Evolutionary conservation across 257 asterid genomes (phyloP), one percentile per base, ranked within the genome.

Genomic region (Solanum bukasovii): DNA sequence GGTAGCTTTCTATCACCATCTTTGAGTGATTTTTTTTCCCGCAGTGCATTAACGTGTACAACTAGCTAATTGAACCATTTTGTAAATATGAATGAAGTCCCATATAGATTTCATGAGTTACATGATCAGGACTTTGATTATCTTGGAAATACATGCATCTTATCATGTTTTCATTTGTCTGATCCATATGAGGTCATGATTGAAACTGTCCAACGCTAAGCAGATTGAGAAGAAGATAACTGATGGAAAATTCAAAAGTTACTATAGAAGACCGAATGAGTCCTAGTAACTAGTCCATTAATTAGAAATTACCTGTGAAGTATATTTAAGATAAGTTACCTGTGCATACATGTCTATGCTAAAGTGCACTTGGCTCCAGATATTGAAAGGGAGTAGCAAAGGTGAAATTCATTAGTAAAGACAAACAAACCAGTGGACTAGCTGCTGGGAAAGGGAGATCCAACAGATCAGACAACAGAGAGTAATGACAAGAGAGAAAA

Each of bases 1-100:
- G 90, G 89, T 90, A 87, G 79, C 67, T 34, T 13, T 63, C 82
- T 81, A 65, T 20, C 49, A 71, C 72, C 84, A 78, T 81, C 37
- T 27, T 18, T 29, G 27, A 49, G 85, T 18, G 18, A 16, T 49
- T 29, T 29, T 82, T 25, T 6, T 20, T 9, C 34, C 49, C 7
- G 14, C 14, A 14, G 78, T 42, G 18, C 33, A 38, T 33, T 29
- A 14, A 70, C 3, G 4, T 42, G n/a, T 70, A 35, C 75, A 35
- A 40, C 33, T 70, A 18, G 83, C 86, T 72, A 34, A 72, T 35
- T 86, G 49, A 27, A 77, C 79, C 67, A 21, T 84, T 86, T 49
- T 82, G 85, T 10, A 82, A 29, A 29, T 49, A 27, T 82, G 67
- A 49, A 82, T 82, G 27, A 82, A 82, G 70, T 29, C 4, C 31